Evolutionary conservation across 306 rosid species (phyloP).

Genomic region (Sphenostylis stenocarpa): DNA sequence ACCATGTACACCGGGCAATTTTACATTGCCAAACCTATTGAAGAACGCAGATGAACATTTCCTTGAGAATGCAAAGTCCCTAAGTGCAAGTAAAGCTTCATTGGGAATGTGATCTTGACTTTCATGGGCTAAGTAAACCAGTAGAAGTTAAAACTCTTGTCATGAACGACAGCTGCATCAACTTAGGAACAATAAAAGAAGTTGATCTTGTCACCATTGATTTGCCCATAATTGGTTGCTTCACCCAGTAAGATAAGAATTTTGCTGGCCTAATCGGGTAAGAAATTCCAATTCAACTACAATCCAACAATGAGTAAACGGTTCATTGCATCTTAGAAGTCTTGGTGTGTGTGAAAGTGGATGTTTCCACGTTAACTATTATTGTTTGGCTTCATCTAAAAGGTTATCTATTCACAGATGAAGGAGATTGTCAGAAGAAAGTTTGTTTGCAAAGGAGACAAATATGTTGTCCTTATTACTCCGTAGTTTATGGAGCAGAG

Average conservation of each 20-base stretch:
- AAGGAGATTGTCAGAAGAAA: background rate
- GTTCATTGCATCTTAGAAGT: background rate
- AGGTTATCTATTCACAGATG: background rate
- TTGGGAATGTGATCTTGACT: background rate
- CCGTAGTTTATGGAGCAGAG: conserved; percentile 4
- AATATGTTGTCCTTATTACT: background rate
- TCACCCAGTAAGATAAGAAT: background rate
- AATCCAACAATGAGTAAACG: conserved; percentile 10
- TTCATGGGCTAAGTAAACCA: background rate
- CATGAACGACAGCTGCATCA: background rate
- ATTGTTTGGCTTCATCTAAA: background rate
- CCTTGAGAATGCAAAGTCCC: background rate
- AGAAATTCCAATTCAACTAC: background rate
- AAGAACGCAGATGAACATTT: background rate
- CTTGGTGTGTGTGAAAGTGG: background rate
- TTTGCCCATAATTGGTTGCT: background rate
- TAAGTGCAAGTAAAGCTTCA: background rate
- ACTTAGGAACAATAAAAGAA: background rate
- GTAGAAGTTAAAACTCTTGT: background rate
- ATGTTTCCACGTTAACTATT: background rate
- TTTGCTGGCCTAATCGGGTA: background rate
- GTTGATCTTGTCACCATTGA: conserved; percentile 4
- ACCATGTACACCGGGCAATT: background rate
- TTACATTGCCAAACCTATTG: background rate
- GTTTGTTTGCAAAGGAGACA: background rate